Base-by-base conservation (phyloP, 176 grass and related monocot genomes). In the Dendrocalamus sinicus region DNA sequence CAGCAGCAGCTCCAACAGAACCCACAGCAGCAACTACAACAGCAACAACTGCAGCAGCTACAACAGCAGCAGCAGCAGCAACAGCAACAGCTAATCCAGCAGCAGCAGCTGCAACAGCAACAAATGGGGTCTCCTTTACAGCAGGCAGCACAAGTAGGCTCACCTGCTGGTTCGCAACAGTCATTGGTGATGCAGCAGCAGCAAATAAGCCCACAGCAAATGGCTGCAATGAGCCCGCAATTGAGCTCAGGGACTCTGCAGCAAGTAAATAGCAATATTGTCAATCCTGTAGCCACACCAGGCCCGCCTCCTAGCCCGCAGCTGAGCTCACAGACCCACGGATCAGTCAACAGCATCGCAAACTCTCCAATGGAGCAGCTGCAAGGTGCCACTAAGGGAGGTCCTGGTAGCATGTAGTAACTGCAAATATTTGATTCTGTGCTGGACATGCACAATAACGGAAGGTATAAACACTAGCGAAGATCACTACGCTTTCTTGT, bases 281-380 rank as follows among this genome's bases (percentile, higher is more conserved):
- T 46, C 5, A 88, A 83, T 12, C 83, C 81, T 80, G 84, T 81
- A 73, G 83, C 85, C 72, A 92, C 91, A 2, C 93, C 80, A 75
- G 89, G 89, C 57, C 91, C 89, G 2, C 96, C 93, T 37, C 88
- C 92, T 57, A 99, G 96, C 64, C 96, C 96, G 2, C 96, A 99
- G 48, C 32, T 94, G 86, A 99, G 96, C 86, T 99, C 96, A 12
- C 96, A 98, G 78, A 98, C 93, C 10, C 93, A 92, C 52, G 96
- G 93, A 9, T 99, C 92, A 3, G 94, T 99, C 39, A 86, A 78
- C 64, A 99, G 92, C 90, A 94, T 98, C 4, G 88, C 88, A n/a
- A 95, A 91, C 87, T 98, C 96, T 17, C 96, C 96, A 15, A 98
- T 95, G 93, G 96, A 98, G 59, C 96, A 98, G 83, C 86, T 98